Evolutionary conservation across 2,329 filamentous ascomycete genomes (phyloP), one percentile per base, ranked within the genome.

Genomic region (Trichoderma lentiforme): DNA sequence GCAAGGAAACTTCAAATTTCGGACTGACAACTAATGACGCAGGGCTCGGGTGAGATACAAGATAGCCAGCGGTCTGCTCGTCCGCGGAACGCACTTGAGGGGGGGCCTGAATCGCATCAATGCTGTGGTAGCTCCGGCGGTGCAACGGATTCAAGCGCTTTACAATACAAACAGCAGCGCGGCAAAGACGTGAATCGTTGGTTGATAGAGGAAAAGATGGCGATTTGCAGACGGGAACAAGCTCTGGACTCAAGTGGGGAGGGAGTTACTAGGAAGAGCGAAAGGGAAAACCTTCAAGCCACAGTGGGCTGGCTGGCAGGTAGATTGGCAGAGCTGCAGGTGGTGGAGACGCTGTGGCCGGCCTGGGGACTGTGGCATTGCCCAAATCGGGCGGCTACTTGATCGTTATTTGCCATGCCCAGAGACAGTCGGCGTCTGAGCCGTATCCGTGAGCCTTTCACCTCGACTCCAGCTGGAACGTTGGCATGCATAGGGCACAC

Each of bases 41-140:
- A 71, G 61, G 39, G 43, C 47, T 32, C 32, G 53, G 15, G 18
- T 24, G 32, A 26, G 32, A 43, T 58, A 30, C 34, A 62, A 43
- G 60, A 3, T 39, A 28, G 67, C 67, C 67, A 51, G 36, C 56
- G 57, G 56, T 62, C 67, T 62, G 57, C 57, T 70, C 67, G 34
- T 62, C 67, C 56, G 57, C 56, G 67, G 56, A 61, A 32, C 28
- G 67, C 39, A 36, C 39, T 32, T 47, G 67, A 70, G 67, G 67
- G 67, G 57, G 67, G 39, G 28, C 67, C 15, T 70, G 67, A 62
- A 36, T 62, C 39, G 67, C 67, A 70, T 70, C 67, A 71, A 71
- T 71, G 61, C 68, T 56, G 60, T 21, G 34, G 68, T 47, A 64
- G 61, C 32, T 43, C 32, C 14, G 58, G 56, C 60, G 60, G 56